A percentile compares a stretch with the other conserved stretches of the same genome.
Evolutionary conservation across 1,139 yeast species (phyloP).

Genomic region (Zygoascus sp.): DNA sequence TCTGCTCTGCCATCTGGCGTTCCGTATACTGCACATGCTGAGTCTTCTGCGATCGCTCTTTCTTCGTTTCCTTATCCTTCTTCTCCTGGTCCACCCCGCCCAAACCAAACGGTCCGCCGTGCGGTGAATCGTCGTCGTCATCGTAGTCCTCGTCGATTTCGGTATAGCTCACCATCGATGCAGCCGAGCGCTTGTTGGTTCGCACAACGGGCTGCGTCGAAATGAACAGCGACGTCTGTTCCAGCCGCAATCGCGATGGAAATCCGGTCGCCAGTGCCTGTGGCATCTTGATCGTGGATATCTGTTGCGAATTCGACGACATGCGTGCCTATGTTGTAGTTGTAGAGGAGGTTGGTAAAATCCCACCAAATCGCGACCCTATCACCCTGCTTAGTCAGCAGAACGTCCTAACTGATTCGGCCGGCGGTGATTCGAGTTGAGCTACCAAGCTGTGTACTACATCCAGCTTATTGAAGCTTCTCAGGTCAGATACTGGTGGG

Average conservation of each 20-base stretch:
- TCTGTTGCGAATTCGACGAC: conserved; percentile 9
- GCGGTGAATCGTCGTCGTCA: conserved; percentile 48
- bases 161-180: conserved; percentile 69
- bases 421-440: too few species aligned
- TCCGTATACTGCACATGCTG: conserved; percentile 33
- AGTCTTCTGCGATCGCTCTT: conserved; percentile 29
- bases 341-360: too few species aligned
- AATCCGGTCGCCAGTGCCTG: conserved; percentile 75
- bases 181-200: conserved; percentile 66
- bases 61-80: conserved; percentile 26
- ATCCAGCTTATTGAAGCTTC: too few species aligned
- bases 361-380: too few species aligned
- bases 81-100: conserved; percentile 13
- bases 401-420: too few species aligned
- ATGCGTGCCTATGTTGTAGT: conserved; percentile 1
- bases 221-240: conserved; percentile 63
- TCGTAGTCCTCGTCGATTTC: conserved; percentile 76
- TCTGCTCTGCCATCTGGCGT: conserved; percentile 35
- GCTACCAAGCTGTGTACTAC: too few species aligned
- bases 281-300: conserved; percentile 40
- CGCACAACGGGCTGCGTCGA: conserved; percentile 71
- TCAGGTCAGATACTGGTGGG: too few species aligned
- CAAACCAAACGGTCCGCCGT: conserved; percentile 1
- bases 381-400: too few species aligned
- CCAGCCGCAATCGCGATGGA: conserved; percentile 58